Base-by-base conservation (phyloP, 202 grass and related monocot genomes). In the Panicum hallii region DNA sequence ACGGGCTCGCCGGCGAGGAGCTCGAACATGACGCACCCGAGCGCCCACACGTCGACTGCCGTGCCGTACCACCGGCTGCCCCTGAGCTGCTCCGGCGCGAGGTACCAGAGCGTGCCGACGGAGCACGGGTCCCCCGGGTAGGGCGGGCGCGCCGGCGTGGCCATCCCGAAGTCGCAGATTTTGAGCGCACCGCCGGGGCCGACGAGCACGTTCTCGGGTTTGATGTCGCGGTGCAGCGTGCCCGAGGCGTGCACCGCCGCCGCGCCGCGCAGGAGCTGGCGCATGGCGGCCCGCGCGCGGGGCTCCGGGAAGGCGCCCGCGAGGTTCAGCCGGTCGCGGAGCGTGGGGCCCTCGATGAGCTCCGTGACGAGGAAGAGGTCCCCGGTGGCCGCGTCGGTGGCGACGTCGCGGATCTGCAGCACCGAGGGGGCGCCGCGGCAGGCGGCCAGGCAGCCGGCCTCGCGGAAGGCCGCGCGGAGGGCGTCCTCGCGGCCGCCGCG, bases 11-110 rank as follows among this genome's bases (percentile, higher is more conserved):
- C 69, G 41, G 79, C 65, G 19, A 90, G 74, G 19, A 90, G 64
- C 72, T 80, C 88, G 1, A 74, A 58, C 88, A 90, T 90, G 26
- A 87, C 82, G 38, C 88, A 90, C 1, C 88, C 88, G 0, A 90
- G 72, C 15, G 88, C 73, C 84, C 79, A 90, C 38, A 71, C 58
- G 67, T 90, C 84, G 4, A 87, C 75, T 5, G 38, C 55, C 30
- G 64, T n/a, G 52, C 55, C 79, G 82, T 77, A 89, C 17, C 79
- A 20, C 46, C 41, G 32, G 55, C 20, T n/a, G 50, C 47, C 70
- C 70, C 28, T 40, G 8, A 87, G 56, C 55, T 83, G 9, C 80
- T 90, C 88, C 20, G 84, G 88, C 14, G 88, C 66, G n/a, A 52
- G 46, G 64, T 90, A 90, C 78, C 23, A 45, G 6, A 58, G 4